phyloP scores from a whole-genome alignment of 1,284 basidiomycete species.

The Pisolithus thermaeus region DNA sequence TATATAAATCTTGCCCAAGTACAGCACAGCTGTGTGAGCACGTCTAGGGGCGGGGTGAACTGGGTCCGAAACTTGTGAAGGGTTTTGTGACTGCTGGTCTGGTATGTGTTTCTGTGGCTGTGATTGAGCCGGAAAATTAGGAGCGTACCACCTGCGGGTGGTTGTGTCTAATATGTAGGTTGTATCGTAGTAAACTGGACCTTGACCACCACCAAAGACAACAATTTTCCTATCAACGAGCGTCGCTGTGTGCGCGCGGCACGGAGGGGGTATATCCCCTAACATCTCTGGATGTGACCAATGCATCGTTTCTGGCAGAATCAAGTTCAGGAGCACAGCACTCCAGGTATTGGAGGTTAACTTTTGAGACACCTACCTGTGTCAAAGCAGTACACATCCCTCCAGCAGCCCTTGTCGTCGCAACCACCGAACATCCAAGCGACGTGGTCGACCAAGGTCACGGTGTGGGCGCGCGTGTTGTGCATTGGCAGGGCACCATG shows the following conservation, averaged over 20 bases:
- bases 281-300: conserved; percentile 75
- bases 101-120: not conserved
- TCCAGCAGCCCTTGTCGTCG: conserved; percentile 72
- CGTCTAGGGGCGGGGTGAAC: conserved; percentile 64
- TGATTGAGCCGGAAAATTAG: conserved; percentile 32
- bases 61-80: conserved; percentile 6
- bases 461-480: conserved; percentile 78
- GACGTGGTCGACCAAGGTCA: conserved; percentile 75
- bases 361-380: conserved; percentile 47
- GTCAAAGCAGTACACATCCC: conserved; percentile 83
- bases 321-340: not conserved
- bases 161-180: conserved; percentile 81
- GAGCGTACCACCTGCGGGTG: conserved; percentile 61
- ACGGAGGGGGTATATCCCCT: conserved; percentile 75
- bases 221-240: conserved; percentile 77
- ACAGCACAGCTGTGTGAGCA: conserved; percentile 81
- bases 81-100: conserved; percentile 3
- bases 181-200: conserved; percentile 67
- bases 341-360: not conserved
- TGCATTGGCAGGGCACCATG: conserved; percentile 72
- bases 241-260: conserved; percentile 85
- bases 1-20: conserved; percentile 72
- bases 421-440: conserved; percentile 91
- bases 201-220: conserved; percentile 85
- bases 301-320: conserved; percentile 75